A percentile compares a stretch with the other conserved stretches of the same genome.
These are phyloP conservation scores for Globisporangium splendens DNA, from an alignment of 352 stramenopile genomes.

Conservation along the genomic window DNA sequence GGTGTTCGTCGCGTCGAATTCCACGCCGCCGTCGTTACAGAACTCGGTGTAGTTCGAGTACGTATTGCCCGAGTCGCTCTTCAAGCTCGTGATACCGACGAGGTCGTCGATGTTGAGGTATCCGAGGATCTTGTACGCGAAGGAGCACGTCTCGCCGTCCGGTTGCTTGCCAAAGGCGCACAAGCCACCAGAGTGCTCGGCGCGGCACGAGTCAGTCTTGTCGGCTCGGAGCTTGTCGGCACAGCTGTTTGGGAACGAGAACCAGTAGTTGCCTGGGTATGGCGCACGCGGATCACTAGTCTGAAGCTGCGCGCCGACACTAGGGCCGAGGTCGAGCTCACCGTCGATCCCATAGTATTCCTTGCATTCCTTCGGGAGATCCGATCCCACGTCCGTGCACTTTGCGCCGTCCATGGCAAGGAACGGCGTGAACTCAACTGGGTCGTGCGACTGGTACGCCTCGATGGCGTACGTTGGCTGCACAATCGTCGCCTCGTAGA, in stretches of 20 bases:
- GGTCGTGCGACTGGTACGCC: constrained; percentile 38
- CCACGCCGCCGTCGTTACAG: constrained; percentile 36
- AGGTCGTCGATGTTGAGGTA: constrained; percentile 55
- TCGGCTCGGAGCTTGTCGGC: constrained; percentile 32
- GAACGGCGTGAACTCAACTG: constrained; percentile 48
- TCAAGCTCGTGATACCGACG: constrained; percentile 51
- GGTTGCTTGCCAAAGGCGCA: constrained; percentile 36
- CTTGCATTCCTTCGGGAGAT: constrained; percentile 39
- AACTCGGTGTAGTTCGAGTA: constrained; percentile 46
- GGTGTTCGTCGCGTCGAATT: constrained; percentile 45
- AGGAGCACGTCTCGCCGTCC: constrained; percentile 49
- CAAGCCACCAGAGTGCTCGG: constrained; percentile 31
- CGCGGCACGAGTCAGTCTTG: constrained; percentile 45
- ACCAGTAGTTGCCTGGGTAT: constrained; percentile 68
- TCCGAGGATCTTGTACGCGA: constrained; percentile 51
- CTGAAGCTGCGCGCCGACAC: constrained; percentile 43
- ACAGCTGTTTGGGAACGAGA: constrained; percentile 63
- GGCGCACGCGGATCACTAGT: constrained; percentile 40
- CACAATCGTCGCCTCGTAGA: constrained; percentile 57
- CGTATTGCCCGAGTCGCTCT: constrained; percentile 8
- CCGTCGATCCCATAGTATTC: constrained; percentile 44
- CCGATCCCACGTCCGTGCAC: constrained; percentile 39
- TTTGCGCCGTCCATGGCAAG: constrained; percentile 61
- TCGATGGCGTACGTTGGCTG: constrained; percentile 22
- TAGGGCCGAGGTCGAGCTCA: constrained; percentile 37